These are phyloP conservation scores for Gracilaria caudata DNA, from an alignment of 23 red algal species.

Conservation along the genomic window DNA sequence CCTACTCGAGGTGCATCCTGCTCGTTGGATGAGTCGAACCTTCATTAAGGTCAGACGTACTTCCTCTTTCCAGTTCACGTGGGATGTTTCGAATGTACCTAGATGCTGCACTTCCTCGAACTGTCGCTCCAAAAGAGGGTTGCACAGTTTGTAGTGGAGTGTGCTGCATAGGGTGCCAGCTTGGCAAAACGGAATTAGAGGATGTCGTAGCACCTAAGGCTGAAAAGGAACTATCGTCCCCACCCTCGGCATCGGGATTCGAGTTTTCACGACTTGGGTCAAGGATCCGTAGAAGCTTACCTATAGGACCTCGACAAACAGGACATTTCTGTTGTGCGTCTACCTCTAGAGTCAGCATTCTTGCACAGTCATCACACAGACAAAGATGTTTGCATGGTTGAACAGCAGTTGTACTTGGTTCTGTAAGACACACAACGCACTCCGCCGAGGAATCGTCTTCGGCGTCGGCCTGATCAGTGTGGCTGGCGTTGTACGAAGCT, in stretches of 20 bases:
- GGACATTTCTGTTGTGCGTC: constrained; percentile 58
- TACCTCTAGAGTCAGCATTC: constrained; percentile 18
- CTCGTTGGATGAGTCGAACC: neutral
- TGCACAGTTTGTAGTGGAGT: neutral
- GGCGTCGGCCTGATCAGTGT: neutral
- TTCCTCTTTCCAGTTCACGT: neutral
- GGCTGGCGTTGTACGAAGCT: constrained; percentile 31
- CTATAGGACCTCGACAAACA: constrained; percentile 43
- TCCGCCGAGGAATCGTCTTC: constrained; percentile 27
- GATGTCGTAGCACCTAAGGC: neutral
- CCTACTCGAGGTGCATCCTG: constrained; percentile 6
- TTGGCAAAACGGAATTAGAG: neutral
- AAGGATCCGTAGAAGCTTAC: constrained; percentile 34
- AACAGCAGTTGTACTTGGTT: constrained; percentile 74
- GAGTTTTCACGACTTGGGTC: neutral
- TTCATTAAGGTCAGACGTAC: neutral
- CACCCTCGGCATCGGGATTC: neutral
- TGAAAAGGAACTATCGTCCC: neutral
- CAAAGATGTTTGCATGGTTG: constrained; percentile 92
- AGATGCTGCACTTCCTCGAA: neutral
- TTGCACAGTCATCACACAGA: constrained; percentile 87
- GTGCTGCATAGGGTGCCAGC: neutral
- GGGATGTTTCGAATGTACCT: neutral
- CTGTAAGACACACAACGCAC: constrained; percentile 90
- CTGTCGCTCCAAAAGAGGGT: neutral